phyloP scores from a whole-genome alignment of 805 yeast genomes.

The Candida corydali region DNA sequence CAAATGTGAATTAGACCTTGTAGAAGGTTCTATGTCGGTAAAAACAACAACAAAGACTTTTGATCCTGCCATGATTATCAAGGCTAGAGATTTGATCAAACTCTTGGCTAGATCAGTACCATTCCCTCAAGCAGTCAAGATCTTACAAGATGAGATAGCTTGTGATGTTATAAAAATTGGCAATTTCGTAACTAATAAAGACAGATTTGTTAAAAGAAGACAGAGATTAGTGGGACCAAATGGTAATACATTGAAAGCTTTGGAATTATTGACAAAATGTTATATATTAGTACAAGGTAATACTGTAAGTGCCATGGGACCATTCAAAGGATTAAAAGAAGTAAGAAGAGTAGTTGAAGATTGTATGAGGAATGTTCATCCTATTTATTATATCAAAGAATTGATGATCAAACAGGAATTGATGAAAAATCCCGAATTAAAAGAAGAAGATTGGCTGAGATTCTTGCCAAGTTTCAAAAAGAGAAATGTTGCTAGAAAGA shows the following conservation, averaged over 20 bases:
- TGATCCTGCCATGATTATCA: constrained; percentile 90
- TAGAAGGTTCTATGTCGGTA: constrained; percentile 97
- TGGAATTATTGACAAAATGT: constrained; percentile 92
- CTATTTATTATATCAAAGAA: constrained; percentile 96
- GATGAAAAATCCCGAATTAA: constrained; percentile 91
- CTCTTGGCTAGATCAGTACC: constrained; percentile 95
- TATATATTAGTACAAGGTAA: constrained; percentile 95
- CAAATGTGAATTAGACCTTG: constrained; percentile 81
- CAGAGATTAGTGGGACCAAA: constrained; percentile 96
- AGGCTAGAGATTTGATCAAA: constrained; percentile 92
- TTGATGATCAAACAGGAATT: constrained; percentile 95
- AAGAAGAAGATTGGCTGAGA: constrained; percentile 94
- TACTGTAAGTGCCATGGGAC: constrained; percentile 97
- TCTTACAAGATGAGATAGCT: constrained; percentile 86
- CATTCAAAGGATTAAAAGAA: constrained; percentile 87
- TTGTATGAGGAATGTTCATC: constrained; percentile 95
- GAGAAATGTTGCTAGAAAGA: constrained; percentile 89
- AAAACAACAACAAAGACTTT: constrained; percentile 92
- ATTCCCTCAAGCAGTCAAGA: constrained; percentile 90
- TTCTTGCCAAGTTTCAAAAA: constrained; percentile 95
- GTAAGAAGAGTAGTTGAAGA: constrained; percentile 94
- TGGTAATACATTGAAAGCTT: constrained; percentile 93
- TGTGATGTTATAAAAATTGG: constrained; percentile 97
- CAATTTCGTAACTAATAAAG: constrained; percentile 82
- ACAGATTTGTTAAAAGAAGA: constrained; percentile 90